A percentile compares a stretch with the other conserved stretches of the same genome.
phyloP scores from a whole-genome alignment of 1,284 basidiomycete genomes.

The Singerocomus rubriflavus region DNA sequence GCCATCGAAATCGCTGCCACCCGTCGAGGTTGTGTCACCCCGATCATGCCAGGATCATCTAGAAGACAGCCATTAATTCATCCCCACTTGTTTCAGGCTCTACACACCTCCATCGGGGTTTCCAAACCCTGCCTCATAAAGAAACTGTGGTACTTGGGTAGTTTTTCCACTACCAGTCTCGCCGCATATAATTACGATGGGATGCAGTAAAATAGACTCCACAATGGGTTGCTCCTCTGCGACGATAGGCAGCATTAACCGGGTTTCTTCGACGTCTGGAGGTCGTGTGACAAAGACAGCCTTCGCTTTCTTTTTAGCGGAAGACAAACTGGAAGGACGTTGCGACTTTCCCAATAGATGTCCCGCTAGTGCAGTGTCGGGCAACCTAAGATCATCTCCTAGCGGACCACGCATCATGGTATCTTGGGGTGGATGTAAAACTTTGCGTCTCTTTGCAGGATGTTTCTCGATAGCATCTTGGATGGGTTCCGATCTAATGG shows the following conservation, averaged over 20 bases:
- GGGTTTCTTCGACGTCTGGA: slow-evolving; percentile 71
- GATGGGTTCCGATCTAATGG: background rate
- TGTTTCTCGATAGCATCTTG: slow-evolving; percentile 27
- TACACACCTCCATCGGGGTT: slow-evolving; percentile 69
- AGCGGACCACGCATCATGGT: slow-evolving; percentile 61
- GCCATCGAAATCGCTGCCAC: slow-evolving; percentile 98
- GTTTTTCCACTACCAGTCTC: slow-evolving; percentile 99
- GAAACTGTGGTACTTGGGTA: slow-evolving; percentile 95
- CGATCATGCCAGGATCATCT: slow-evolving; percentile 99
- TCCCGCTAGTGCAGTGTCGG: slow-evolving; percentile 58
- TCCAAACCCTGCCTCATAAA: slow-evolving; percentile 97
- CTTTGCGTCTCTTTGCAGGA: slow-evolving; percentile 44
- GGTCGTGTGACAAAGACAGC: slow-evolving; percentile 68
- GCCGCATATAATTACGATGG: slow-evolving; percentile 90
- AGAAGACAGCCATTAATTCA: slow-evolving; percentile 5
- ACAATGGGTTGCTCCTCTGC: slow-evolving; percentile 94
- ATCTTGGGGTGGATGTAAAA: slow-evolving; percentile 28
- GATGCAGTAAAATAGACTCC: slow-evolving; percentile 86
- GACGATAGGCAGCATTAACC: slow-evolving; percentile 85
- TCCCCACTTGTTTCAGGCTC: slow-evolving; percentile 3
- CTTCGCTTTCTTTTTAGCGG: slow-evolving; percentile 30
- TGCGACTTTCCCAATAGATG: slow-evolving; percentile 37
- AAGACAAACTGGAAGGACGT: slow-evolving; percentile 19
- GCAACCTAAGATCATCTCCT: slow-evolving; percentile 62
- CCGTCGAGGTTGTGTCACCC: slow-evolving; percentile 94